Evolutionary conservation across 73 alveolate genomes (phyloP).

Genomic region (Chromera velia): DNA sequence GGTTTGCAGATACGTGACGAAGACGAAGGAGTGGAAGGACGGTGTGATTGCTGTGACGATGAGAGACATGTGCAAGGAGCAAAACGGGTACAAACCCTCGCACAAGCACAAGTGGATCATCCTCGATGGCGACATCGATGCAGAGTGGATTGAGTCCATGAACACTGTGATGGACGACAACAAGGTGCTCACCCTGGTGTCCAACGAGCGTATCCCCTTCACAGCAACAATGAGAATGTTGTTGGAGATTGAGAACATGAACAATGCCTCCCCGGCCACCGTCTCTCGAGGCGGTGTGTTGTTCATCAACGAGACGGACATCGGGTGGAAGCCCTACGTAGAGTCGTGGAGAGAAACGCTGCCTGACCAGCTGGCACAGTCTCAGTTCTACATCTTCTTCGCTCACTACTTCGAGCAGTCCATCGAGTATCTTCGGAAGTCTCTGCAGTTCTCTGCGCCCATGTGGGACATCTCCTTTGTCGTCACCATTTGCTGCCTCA

Average conservation of each 20-base stretch:
- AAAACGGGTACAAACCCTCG: constrained; percentile 76
- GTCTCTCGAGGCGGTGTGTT: constrained; percentile 99
- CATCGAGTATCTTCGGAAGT: constrained; percentile 19
- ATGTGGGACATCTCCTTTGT: constrained; percentile 42
- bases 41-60: constrained; percentile 96
- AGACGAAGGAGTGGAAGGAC: constrained; percentile 98
- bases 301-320: constrained; percentile 96
- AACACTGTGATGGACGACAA: constrained; percentile 99
- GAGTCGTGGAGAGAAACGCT: constrained; percentile 94
- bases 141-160: constrained; percentile 98
- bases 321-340: constrained; percentile 98
- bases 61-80: constrained; percentile 84
- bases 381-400: constrained; percentile 70
- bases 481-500: constrained; percentile 10
- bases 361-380: constrained; percentile 77
- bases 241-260: constrained; percentile 85
- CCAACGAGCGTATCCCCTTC: constrained; percentile 96
- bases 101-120: constrained; percentile 96
- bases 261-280: constrained; percentile 99
- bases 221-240: constrained; percentile 96
- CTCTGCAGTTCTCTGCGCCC: constrained; percentile 20
- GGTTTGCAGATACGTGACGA: constrained; percentile 53
- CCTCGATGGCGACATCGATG: constrained; percentile 99
- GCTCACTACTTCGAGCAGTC: constrained; percentile 52
- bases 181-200: constrained; percentile 93